Conservation (phyloP, 2,329 filamentous ascomycete species). For the Fusarium torulosum region DNA sequence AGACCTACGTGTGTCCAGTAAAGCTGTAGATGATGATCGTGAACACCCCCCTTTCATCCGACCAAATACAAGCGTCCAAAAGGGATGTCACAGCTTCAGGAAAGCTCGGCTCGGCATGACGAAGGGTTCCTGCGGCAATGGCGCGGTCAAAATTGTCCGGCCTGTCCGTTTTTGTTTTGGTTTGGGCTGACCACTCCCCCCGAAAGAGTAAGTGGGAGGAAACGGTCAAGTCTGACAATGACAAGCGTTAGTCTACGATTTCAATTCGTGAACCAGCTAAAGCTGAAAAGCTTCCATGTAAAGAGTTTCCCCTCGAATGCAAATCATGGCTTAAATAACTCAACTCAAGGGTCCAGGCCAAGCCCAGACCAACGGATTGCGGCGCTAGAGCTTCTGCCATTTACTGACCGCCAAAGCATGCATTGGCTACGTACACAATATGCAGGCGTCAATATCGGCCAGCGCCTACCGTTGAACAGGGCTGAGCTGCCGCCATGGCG, state of each 20-base stretch:
- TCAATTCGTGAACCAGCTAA: slow-evolving; percentile 12
- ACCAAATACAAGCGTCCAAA: slow-evolving; percentile 9
- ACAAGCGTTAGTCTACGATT: slow-evolving; percentile 12
- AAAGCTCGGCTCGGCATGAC: slow-evolving; percentile 44
- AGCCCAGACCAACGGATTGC: slow-evolving; percentile 21
- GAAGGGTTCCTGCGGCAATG: slow-evolving; percentile 32
- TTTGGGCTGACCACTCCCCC: background rate
- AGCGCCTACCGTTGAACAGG: slow-evolving; percentile 29
- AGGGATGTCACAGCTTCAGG: slow-evolving; percentile 30
- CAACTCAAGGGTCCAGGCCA: slow-evolving; percentile 32
- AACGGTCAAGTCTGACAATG: slow-evolving; percentile 13
- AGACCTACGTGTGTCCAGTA: slow-evolving; percentile 2
- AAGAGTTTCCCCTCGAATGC: background rate
- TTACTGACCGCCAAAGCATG: slow-evolving; percentile 31
- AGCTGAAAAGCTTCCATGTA: background rate
- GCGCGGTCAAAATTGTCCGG: slow-evolving; percentile 21
- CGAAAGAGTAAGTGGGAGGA: background rate
- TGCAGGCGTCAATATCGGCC: slow-evolving; percentile 1
- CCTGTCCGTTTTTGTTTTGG: slow-evolving; percentile 5
- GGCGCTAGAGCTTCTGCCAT: slow-evolving; percentile 23
- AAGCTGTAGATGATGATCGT: slow-evolving; percentile 4
- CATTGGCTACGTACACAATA: background rate
- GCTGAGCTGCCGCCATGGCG: slow-evolving; percentile 42
- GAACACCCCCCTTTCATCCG: slow-evolving; percentile 31
- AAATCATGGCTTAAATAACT: slow-evolving; percentile 31